These are phyloP conservation scores for Nicotiana rustica DNA, from an alignment of 305 asterid species.

Conservation along the genomic window DNA sequence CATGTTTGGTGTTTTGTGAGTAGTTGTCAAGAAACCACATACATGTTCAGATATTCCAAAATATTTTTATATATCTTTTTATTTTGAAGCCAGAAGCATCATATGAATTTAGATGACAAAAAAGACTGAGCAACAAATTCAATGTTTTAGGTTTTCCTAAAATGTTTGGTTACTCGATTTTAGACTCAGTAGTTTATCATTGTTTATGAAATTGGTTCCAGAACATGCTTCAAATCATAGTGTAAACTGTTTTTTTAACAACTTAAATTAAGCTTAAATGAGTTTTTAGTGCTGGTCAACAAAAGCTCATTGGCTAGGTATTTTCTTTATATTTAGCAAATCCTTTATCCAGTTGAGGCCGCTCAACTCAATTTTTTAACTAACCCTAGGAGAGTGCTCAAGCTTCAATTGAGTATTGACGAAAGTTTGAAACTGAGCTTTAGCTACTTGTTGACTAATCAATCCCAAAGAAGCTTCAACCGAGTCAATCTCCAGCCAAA, in stretches of 20 bases:
- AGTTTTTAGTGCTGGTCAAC: neutral
- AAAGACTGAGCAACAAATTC: neutral
- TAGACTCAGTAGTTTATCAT: neutral
- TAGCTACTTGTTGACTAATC: neutral
- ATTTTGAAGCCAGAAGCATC: neutral
- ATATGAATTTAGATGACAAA: neutral
- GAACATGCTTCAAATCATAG: too few relatives aligned
- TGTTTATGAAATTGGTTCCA: neutral
- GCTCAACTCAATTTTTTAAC: neutral
- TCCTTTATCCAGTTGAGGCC: neutral
- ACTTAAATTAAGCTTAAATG: too few relatives aligned
- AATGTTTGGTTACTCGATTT: neutral
- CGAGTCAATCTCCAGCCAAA: neutral
- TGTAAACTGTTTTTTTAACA: neutral
- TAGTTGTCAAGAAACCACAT: neutral
- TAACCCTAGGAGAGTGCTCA: neutral
- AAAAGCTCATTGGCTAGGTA: neutral
- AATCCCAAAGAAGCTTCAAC: neutral
- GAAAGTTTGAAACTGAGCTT: neutral
- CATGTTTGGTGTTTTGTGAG: neutral
- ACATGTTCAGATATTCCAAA: neutral
- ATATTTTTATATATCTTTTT: too few relatives aligned
- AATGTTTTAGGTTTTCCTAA: neutral
- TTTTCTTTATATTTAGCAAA: neutral
- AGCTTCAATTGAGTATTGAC: neutral